These are phyloP conservation scores for Bryoglossum gracile DNA, from an alignment of 495 filamentous ascomycete genomes.

Conservation along the genomic window DNA sequence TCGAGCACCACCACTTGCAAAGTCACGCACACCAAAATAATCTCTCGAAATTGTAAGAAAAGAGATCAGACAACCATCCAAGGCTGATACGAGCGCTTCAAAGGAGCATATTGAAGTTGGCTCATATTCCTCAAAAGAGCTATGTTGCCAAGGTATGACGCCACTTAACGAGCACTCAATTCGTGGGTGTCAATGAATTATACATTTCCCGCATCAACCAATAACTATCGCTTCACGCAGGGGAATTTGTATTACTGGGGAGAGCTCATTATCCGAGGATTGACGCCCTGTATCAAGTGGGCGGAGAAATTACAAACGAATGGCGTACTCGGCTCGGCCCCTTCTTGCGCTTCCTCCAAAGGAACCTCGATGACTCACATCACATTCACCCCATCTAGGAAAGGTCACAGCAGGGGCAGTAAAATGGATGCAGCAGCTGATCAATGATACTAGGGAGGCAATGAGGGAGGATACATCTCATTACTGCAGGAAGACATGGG, in stretches of 20 bases:
- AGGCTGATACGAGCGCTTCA: no score
- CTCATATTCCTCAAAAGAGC: no score
- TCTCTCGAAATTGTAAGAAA: not conserved
- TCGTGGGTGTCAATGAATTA: no score
- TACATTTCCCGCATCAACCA: no score
- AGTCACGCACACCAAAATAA: not conserved
- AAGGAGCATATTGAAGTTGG: no score
- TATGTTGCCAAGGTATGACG: no score
- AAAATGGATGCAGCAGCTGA: not conserved
- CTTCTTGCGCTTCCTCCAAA: slow-evolving; percentile 1
- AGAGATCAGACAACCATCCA: not conserved
- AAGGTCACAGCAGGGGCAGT: not conserved
- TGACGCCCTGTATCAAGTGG: not conserved
- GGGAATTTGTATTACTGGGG: no score
- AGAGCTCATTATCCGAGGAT: no score
- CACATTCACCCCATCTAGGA: slow-evolving; percentile 6
- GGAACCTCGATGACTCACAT: slow-evolving; percentile 5
- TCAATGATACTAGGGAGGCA: slow-evolving; percentile 3
- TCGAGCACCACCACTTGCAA: not conserved
- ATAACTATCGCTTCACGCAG: no score
- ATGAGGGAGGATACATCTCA: slow-evolving; percentile 1
- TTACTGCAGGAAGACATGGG: not conserved
- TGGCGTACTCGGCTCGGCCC: slow-evolving; percentile 6
- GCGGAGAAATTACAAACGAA: not conserved
- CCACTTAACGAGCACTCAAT: no score